Base-by-base conservation (phyloP, 2,329 filamentous ascomycete species). In the Sporothrix protearum region DNA sequence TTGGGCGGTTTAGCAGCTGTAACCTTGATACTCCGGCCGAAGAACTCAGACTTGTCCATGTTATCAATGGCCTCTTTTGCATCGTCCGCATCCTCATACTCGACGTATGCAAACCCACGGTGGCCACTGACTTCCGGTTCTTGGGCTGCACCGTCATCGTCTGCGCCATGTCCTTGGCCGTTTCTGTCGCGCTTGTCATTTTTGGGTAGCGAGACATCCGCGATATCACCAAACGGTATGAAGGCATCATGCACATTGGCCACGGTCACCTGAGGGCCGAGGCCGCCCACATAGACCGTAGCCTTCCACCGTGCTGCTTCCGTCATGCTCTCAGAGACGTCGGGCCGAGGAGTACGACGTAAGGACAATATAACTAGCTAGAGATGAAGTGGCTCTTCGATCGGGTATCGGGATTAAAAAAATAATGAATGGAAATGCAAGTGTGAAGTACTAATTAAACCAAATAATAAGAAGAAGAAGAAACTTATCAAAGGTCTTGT, bases 21-120 rank as follows among this genome's bases (percentile, higher is more conserved):
- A 68, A 98, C 95, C 80, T 94, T 97, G 80, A 99, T 91, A 16
- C 96, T 91, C 73, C 93, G 89, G 12, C 96, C 96, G 79, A 95
- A 98, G 61, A 99, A 87, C 82, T 98, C 95, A 73, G 94, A 92
- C 80, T 97, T 94, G 79, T 99, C 93, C 95, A 99, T 98, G 79
- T 99, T 99, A 85, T 98, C 94, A 80, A 99, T 97, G 68, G 96
- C 96, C 81, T 98, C 95, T 78, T 90, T 90, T 36, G 94, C 95
- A 81, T 99, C 96, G 71, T 91, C 88, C 14, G 89, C 86, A 71
- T 93, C 87, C 77, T 97, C 94, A 78, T 92, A 99, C 79, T 99
- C 96, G 68, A 99, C 92, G 79, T 99, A 98, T 72, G 94, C 96
- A 80, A 98, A 99, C 0, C 96, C 96, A 69, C 94, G 87, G 80